Conservation (phyloP, 2,329 filamentous ascomycete genomes). For the Tolypocladium capitatum region DNA sequence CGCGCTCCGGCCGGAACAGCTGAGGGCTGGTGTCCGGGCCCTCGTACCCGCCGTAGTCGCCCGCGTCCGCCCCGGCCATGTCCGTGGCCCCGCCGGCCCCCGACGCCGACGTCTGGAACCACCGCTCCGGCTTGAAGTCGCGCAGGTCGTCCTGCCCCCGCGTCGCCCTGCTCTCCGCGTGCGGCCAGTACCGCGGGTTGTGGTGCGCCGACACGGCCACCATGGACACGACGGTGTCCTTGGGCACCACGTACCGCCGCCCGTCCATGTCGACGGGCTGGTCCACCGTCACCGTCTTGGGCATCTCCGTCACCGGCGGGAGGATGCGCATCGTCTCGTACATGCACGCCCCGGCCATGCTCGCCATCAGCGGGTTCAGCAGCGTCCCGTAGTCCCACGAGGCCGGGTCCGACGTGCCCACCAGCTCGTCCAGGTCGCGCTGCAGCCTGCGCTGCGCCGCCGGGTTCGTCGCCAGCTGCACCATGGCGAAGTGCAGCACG, state of each 20-base stretch:
- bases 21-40: slow-evolving; percentile 48
- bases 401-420: slow-evolving; percentile 42
- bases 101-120: slow-evolving; percentile 36
- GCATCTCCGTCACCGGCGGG: slow-evolving; percentile 58
- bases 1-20: slow-evolving; percentile 46
- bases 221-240: slow-evolving; percentile 40
- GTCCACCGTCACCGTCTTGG: slow-evolving; percentile 46
- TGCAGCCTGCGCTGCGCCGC: slow-evolving; percentile 53
- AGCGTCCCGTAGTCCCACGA: slow-evolving; percentile 60
- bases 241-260: slow-evolving; percentile 43
- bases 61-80: slow-evolving; percentile 25
- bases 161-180: slow-evolving; percentile 27
- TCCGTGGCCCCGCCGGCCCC: slow-evolving; percentile 12
- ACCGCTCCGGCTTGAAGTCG: slow-evolving; percentile 60
- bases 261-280: slow-evolving; percentile 49
- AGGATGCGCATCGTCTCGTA: slow-evolving; percentile 65
- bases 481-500: slow-evolving; percentile 55
- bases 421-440: slow-evolving; percentile 51
- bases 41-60: slow-evolving; percentile 44
- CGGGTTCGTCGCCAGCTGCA: slow-evolving; percentile 54
- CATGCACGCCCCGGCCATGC: slow-evolving; percentile 61
- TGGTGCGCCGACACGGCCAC: slow-evolving; percentile 43
- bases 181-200: slow-evolving; percentile 62
- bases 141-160: slow-evolving; percentile 41
- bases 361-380: slow-evolving; percentile 51